phyloP scores from a whole-genome alignment of 177 flowering plant genomes.

The Vitis hybrid region DNA sequence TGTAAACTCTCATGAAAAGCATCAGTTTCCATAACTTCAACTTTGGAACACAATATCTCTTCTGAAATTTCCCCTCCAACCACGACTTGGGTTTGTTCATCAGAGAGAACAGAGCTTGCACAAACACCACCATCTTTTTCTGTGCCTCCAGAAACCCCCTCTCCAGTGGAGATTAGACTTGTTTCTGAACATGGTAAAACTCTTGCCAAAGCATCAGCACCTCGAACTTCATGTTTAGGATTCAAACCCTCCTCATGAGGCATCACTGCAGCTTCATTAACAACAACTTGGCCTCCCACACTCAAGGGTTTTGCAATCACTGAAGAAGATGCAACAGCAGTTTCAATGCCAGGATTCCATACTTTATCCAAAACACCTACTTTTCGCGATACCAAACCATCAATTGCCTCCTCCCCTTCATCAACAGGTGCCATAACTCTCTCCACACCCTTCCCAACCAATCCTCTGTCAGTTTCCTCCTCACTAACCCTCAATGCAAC shows the following conservation, averaged over 20 bases:
- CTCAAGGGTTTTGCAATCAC: neutral
- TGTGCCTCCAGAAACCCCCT: neutral
- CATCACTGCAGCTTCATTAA: slow-evolving; percentile 1
- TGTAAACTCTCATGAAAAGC: slow-evolving; percentile 7
- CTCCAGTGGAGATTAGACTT: neutral
- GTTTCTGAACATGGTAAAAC: neutral
- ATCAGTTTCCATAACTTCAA: slow-evolving; percentile 16
- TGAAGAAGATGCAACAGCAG: neutral
- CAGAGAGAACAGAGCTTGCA: neutral
- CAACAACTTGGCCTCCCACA: slow-evolving; percentile 4
- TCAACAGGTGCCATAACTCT: neutral
- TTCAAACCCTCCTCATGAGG: slow-evolving; percentile 6
- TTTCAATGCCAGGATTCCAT: slow-evolving; percentile 14
- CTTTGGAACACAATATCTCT: slow-evolving; percentile 9
- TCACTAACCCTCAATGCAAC: slow-evolving; percentile 4
- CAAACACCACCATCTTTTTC: neutral
- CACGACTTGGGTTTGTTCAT: slow-evolving; percentile 11
- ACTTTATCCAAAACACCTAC: slow-evolving; percentile 5
- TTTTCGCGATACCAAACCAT: neutral
- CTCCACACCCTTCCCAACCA: slow-evolving; percentile 2
- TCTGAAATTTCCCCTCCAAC: slow-evolving; percentile 8
- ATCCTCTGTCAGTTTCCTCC: neutral
- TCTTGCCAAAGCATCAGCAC: neutral
- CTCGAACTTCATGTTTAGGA: slow-evolving; percentile 7
- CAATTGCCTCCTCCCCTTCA: slow-evolving; percentile 1